Percentiles rank a stretch among this genome's conserved stretches.
phyloP scores from a whole-genome alignment of 2,329 filamentous ascomycete genomes.

The Trichoderma guizhouense region DNA sequence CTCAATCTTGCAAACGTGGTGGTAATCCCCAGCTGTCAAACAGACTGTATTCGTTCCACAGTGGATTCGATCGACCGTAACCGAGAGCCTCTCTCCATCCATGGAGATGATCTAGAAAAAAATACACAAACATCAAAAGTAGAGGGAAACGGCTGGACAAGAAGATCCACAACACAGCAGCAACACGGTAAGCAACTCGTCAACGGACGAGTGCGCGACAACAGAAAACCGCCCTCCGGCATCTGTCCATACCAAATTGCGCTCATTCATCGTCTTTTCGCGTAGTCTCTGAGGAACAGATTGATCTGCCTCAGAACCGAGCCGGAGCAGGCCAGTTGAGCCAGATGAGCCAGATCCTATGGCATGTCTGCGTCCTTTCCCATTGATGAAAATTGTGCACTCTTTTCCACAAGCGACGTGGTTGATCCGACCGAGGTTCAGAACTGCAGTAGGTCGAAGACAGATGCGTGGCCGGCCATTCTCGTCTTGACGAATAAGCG shows the following conservation, averaged over 20 bases:
- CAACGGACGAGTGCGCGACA: background rate
- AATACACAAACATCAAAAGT: too few species aligned
- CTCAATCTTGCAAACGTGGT: background rate
- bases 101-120: background rate
- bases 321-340: background rate
- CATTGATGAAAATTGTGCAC: background rate
- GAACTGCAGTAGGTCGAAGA: background rate
- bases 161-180: background rate
- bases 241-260: background rate
- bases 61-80: background rate
- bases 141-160: background rate
- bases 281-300: background rate
- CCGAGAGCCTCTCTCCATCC: background rate
- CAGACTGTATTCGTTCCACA: background rate
- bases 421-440: background rate
- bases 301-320: background rate
- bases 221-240: background rate
- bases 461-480: background rate
- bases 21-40: background rate
- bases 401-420: slow-evolving; percentile 2
- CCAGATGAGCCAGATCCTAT: background rate
- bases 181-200: background rate
- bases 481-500: background rate
- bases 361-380: background rate
- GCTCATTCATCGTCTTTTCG: background rate